Evolutionary conservation across 2,329 filamentous ascomycete genomes (phyloP), one percentile per base, ranked within the genome.

Genomic region (Fusarium transvaalense): DNA sequence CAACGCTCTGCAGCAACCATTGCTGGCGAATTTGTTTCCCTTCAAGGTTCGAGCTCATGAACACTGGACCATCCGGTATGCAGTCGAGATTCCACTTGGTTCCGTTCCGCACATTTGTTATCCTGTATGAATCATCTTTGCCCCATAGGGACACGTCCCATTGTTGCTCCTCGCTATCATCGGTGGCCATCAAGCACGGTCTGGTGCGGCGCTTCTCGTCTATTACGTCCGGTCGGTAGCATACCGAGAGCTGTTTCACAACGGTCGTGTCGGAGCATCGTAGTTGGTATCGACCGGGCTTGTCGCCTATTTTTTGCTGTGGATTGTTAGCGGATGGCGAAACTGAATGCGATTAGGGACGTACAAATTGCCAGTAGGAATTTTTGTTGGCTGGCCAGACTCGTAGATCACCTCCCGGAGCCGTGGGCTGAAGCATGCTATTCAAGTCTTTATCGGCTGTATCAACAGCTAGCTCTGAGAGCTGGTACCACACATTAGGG

Each of bases 401-500:
- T 42, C 65, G 61, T 35, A 78, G 59, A 14, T 67, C 69, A 17
- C 61, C 54, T 5, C 68, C 60, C 1, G 57, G n/a, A 3, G 34
- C 39, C 4, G 50, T 45, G 1, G 72, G 43, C 32, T 77, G 71
- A 10, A 77, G 54, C 56, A 66, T 66, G 5, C 48, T 32, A 8
- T 41, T 29, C n/a, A 80, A 75, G 0, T 62, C 41, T 14, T 61
- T 65, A 13, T 63, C 56, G 25, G 74, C 71, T 15, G 68, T 63
- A 58, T 78, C 77, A n/a, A 79, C 76, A n/a, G 77, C 76, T 14
- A 58, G 68, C 55, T 80, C 78, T 6, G 72, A 76, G n/a, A 80
- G 38, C 41, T 77, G 71, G 59, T 77, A 79, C 78, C 78, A 80
- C 19, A 64, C 74, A 51, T 80, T 79, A 13, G 74, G 45, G 68